Percentiles rank a stretch among this genome's conserved stretches.
phyloP scores from a whole-genome alignment of 768 basidiomycete genomes.

The Cystobasidium onofrii region DNA sequence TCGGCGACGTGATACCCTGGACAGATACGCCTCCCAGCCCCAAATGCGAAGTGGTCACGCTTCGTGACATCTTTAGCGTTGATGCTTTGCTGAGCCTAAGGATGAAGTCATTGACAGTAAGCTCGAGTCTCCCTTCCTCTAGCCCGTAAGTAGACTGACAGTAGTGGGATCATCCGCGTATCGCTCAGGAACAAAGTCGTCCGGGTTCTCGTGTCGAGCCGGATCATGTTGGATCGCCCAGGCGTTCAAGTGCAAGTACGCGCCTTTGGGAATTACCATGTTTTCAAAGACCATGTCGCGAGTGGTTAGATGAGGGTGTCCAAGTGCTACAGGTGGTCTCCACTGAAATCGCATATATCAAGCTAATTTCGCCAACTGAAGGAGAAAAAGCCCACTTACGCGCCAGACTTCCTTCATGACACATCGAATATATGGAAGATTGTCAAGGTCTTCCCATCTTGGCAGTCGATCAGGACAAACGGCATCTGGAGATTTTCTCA shows the following conservation, averaged over 20 bases:
- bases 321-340: neutral
- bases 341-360: neutral
- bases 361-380: too few species aligned
- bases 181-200: neutral
- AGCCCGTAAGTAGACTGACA: neutral
- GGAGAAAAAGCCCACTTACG: neutral
- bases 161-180: neutral
- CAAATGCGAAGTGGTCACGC: conserved; percentile 20
- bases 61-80: conserved; percentile 2
- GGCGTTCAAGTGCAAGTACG: neutral
- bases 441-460: conserved; percentile 1
- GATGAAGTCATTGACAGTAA: neutral
- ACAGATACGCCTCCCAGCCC: conserved; percentile 9
- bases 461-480: neutral
- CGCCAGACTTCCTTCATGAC: conserved; percentile 8
- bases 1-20: conserved; percentile 10
- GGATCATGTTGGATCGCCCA: conserved; percentile 3
- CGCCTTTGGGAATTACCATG: neutral
- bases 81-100: conserved; percentile 7
- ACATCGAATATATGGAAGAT: neutral
- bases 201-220: neutral
- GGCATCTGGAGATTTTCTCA: neutral
- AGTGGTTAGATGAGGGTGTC: conserved; percentile 1
- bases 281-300: neutral
- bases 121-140: neutral